A percentile compares a stretch with the other conserved stretches of the same genome.
Evolutionary conservation across 2,329 filamentous ascomycete genomes (phyloP).

Genomic region (Claviceps humidiphila): DNA sequence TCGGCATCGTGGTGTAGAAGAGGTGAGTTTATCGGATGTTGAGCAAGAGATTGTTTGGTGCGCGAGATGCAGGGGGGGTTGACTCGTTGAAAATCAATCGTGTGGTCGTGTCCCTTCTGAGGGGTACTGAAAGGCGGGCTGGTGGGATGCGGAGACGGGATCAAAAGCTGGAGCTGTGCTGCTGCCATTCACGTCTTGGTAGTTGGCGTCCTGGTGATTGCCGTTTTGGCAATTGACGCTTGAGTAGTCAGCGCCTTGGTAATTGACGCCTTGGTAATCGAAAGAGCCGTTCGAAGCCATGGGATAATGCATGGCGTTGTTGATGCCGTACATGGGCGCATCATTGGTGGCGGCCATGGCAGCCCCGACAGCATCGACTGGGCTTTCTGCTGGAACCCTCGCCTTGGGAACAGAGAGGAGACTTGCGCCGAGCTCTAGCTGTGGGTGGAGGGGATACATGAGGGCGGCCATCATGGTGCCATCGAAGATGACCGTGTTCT

Average conservation of each 20-base stretch:
- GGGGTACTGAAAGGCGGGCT: not conserved
- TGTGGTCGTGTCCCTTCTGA: not conserved
- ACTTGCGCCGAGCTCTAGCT: constrained; percentile 37
- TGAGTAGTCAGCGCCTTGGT: too few species aligned
- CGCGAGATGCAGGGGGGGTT: not conserved
- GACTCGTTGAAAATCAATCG: not conserved
- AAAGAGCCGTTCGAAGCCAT: not conserved
- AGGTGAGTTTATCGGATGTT: too few species aligned
- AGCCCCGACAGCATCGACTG: not conserved
- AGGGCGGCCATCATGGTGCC: constrained; percentile 66
- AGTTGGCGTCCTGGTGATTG: too few species aligned
- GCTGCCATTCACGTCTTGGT: not conserved
- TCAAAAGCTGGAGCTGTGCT: not conserved
- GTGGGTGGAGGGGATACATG: constrained; percentile 71
- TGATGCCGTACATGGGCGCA: not conserved
- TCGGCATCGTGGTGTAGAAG: too few species aligned
- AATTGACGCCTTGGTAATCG: not conserved
- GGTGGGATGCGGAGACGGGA: not conserved
- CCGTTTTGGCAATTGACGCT: too few species aligned
- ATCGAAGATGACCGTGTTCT: constrained; percentile 89
- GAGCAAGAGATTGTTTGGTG: not conserved
- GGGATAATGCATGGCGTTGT: not conserved
- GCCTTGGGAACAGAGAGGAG: constrained; percentile 23
- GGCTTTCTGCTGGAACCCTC: not conserved
- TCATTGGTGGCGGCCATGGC: not conserved